phyloP scores from a whole-genome alignment of 306 rosid species.

The Mimosa pudica region DNA sequence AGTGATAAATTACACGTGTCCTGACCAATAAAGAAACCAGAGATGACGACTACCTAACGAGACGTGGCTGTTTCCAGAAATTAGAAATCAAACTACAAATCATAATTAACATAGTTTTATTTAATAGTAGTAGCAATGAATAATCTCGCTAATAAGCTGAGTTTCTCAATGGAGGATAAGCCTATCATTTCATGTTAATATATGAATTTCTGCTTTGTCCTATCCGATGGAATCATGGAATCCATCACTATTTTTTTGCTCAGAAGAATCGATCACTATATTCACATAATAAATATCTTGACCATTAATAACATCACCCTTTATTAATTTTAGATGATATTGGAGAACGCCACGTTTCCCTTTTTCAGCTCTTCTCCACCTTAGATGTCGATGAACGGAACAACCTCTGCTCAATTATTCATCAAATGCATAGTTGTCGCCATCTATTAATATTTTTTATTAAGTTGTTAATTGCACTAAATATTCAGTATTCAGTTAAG shows the following conservation, averaged over 20 bases:
- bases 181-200: neutral
- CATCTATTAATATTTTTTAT: neutral
- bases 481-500: neutral
- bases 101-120: too few species aligned
- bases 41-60: neutral
- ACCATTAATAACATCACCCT: neutral
- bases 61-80: conserved; percentile 24
- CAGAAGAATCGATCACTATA: neutral
- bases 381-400: neutral
- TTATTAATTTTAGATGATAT: neutral
- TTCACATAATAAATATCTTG: neutral
- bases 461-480: neutral
- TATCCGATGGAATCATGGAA: neutral
- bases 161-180: neutral
- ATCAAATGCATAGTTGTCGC: neutral
- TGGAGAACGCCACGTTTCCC: neutral
- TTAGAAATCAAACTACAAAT: too few species aligned
- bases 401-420: neutral
- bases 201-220: neutral
- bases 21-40: conserved; percentile 1
- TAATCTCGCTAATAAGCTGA: neutral
- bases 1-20: conserved; percentile 2
- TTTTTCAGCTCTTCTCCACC: neutral
- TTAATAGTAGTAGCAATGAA: too few species aligned
- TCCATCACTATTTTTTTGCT: too few species aligned